Base-by-base conservation (phyloP, 129 eudicot species). In the Pseudognaphalium luteoalbum region DNA sequence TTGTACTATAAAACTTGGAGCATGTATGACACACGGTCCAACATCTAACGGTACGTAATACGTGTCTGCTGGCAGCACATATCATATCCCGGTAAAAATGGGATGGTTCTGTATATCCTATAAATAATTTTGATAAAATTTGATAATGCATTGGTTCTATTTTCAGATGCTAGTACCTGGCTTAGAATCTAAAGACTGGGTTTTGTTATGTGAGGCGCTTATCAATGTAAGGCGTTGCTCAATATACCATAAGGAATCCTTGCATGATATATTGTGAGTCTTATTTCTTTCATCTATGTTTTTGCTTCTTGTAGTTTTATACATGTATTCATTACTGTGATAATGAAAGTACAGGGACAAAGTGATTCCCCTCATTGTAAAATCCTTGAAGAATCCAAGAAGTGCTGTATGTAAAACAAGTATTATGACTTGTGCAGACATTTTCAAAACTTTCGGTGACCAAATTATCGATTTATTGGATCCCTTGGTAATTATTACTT, bases 321-420 rank as follows among this genome's bases (percentile, higher is more conserved):
- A 20, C 7, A 39, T 64, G 75, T 63, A 21, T 76, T 41, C 32
- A 54, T 60, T 41, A 6, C 54, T 29, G 17, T 60, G 41, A 72
- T 68, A 15, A 54, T 41, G 8, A 63, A 25, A 71, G 66, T 32
- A 85, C 76, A 92, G 97, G 90, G 91, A 70, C 19, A 84, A 83
- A 47, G 91, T 88, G 82, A 80, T 92, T 60, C 34, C 84, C 29
- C 84, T 90, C 44, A 72, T 92, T 58, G 93, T 83, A 82, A 92
- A 92, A 85, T 83, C 98, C 61, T 57, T 90, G 64, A 92, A 92
- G 85, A 92, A 88, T 78, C 98, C 98, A 2, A 89, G 98, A 83
- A 92, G 98, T 77, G 98, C 96, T 77, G 86, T 92, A 56, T 89
- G 93, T 71, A 92, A 92, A 80, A 92, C 98, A 20, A 87, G 94